These are phyloP conservation scores for Groenewaldozyma auringiensis DNA, from an alignment of 1,139 yeast species.

Conservation along the genomic window DNA sequence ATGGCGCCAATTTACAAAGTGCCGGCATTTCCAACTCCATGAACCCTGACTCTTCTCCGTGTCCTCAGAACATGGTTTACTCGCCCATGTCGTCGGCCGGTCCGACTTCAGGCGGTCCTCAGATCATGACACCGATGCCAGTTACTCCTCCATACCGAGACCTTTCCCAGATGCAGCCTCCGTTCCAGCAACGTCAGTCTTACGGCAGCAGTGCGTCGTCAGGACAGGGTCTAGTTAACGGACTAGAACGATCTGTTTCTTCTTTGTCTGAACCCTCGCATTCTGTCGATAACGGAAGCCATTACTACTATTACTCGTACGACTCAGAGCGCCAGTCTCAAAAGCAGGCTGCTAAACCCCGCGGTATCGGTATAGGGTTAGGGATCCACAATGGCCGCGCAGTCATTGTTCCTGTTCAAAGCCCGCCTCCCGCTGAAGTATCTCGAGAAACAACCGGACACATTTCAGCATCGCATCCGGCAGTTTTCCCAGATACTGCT, in stretches of 20 bases:
- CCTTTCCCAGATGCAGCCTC: neutral
- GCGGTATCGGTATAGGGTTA: neutral
- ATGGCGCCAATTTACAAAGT: too few relatives aligned
- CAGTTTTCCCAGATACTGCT: neutral
- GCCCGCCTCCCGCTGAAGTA: neutral
- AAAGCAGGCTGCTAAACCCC: neutral
- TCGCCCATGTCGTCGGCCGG: neutral
- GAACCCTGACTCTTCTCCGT: neutral
- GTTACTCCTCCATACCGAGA: neutral
- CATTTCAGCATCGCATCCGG: neutral
- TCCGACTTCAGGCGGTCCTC: too few relatives aligned
- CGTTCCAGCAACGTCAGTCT: too few relatives aligned
- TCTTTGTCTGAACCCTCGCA: neutral
- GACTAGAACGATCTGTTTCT: neutral
- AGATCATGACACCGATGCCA: too few relatives aligned
- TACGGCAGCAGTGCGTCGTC: too few relatives aligned
- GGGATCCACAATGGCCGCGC: slow-evolving; percentile 1
- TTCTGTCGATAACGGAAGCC: neutral
- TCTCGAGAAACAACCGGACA: too few relatives aligned
- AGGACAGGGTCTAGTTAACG: too few relatives aligned
- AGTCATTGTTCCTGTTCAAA: neutral
- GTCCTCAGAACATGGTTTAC: neutral
- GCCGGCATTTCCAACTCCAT: too few relatives aligned
- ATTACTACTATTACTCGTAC: neutral
- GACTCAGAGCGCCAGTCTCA: neutral